A percentile compares a stretch with the other conserved stretches of the same genome.
These are phyloP conservation scores for Linnemannia exigua DNA, from an alignment of 192 early-diverging fungal species.

Conservation along the genomic window DNA sequence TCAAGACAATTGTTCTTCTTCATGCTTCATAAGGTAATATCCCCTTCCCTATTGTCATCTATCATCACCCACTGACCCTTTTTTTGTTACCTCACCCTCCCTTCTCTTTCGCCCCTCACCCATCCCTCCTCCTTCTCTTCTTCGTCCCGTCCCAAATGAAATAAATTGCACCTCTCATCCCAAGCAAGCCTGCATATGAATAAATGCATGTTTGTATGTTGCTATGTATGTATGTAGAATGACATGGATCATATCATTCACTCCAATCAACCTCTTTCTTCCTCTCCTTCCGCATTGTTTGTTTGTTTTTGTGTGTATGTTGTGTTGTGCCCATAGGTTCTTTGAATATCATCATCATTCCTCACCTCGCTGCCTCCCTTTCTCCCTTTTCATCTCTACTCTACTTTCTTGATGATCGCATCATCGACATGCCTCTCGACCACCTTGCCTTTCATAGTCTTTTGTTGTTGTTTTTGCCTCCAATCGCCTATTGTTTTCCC, in stretches of 20 bases:
- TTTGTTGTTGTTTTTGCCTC: too few species aligned
- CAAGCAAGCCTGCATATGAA: too few species aligned
- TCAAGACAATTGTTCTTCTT: too few species aligned
- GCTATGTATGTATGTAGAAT: neutral
- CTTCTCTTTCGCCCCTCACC: neutral
- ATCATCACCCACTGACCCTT: neutral
- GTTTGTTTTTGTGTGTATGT: neutral
- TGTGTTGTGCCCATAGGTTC: neutral
- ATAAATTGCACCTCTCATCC: too few species aligned
- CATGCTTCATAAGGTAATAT: too few species aligned
- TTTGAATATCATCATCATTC: neutral
- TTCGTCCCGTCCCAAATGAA: neutral
- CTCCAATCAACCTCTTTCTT: neutral
- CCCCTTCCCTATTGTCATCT: too few species aligned
- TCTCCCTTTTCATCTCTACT: neutral
- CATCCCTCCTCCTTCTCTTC: neutral
- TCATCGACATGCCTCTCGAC: too few species aligned
- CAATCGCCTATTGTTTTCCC: too few species aligned
- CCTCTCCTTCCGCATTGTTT: neutral
- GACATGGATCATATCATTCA: neutral
- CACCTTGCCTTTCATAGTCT: too few species aligned
- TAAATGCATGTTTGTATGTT: neutral
- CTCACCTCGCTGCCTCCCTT: neutral
- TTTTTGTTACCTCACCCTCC: neutral
- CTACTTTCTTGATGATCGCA: too few species aligned